Evolutionary conservation across 352 stramenopile species (phyloP).

Genomic region (Blastocystis sp.): DNA sequence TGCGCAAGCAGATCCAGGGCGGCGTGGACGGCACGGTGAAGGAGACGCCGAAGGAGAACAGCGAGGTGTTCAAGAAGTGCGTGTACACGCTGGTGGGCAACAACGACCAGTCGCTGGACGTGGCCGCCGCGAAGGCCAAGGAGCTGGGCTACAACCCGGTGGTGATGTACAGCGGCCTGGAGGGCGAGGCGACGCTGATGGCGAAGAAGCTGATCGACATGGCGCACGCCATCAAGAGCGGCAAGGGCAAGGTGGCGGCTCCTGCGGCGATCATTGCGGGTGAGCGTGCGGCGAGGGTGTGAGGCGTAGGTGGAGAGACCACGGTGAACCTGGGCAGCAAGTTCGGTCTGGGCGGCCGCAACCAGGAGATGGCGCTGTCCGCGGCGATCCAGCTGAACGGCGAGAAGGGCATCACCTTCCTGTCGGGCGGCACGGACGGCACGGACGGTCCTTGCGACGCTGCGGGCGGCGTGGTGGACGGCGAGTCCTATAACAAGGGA

Average conservation of each 20-base stretch:
- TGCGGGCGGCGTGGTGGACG: constrained; percentile 77
- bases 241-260: constrained; percentile 21
- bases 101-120: constrained; percentile 68
- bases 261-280: constrained; percentile 62
- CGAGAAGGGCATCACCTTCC: constrained; percentile 64
- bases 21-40: constrained; percentile 58
- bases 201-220: constrained; percentile 55
- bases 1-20: constrained; percentile 57
- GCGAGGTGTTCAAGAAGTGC: constrained; percentile 48
- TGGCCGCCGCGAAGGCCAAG: constrained; percentile 20
- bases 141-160: constrained; percentile 65
- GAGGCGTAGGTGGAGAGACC: constrained; percentile 71
- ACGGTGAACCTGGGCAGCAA: constrained; percentile 71
- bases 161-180: constrained; percentile 68
- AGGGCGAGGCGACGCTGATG: constrained; percentile 64
- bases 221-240: constrained; percentile 50
- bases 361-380: constrained; percentile 79
- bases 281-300: neutral
- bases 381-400: constrained; percentile 75
- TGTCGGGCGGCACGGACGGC: constrained; percentile 77
- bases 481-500: constrained; percentile 72
- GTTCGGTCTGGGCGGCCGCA: constrained; percentile 77
- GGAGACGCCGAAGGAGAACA: constrained; percentile 55
- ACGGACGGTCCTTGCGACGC: constrained; percentile 80
- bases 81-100: constrained; percentile 65